Base-by-base conservation (phyloP, 805 yeast genomes). In the Candida maltosa region DNA sequence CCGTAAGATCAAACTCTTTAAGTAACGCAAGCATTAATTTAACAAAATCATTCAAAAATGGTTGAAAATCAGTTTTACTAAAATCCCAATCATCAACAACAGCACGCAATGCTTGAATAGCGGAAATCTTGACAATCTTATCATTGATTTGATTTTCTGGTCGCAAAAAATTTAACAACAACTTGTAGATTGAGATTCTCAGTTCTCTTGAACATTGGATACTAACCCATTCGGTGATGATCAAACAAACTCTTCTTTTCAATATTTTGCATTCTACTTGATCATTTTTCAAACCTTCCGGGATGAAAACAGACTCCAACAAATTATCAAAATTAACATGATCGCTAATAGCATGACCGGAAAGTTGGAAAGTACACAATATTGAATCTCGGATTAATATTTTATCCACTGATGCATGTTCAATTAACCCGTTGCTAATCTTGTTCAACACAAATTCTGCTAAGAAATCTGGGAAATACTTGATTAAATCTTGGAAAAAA, bases 11-110 rank as follows among this genome's bases (percentile, higher is more conserved):
- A 38, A 82, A 68, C 5, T 63, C 62, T 6, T 67, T 60, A 26
- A 87, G 51, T 14, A 84, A 49, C 6, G 56, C 56, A 21, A 87
- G 54, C 10, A 80, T 52, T n/a, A 70, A 54, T 2, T 58, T 47
- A 8, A 84, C 70, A 26, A 74, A 72, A 1, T 66, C 67, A 19
- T 74, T 70, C 35, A 84, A 62, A 49, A 62, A 88, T 1, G 91
- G 87, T 42, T 73, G 60, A 48, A 93, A 87, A 20, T 67, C 78
- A 11, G 61, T 65, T 40, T 85, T 81, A 25, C 78, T 70, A 56
- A 91, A 89, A 41, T 85, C 89, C 86, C 94, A 87, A 49, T 88
- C 96, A 41, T 87, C 89, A 21, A 91, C 67, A 32, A 85, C 69
- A 19, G 76, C 70, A 40, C 79, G 72, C 15, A 89, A 60, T 0